Evolutionary conservation across 805 yeast species (phyloP), one percentile per base, ranked within the genome.

Genomic region (Kazachstania martiniae): DNA sequence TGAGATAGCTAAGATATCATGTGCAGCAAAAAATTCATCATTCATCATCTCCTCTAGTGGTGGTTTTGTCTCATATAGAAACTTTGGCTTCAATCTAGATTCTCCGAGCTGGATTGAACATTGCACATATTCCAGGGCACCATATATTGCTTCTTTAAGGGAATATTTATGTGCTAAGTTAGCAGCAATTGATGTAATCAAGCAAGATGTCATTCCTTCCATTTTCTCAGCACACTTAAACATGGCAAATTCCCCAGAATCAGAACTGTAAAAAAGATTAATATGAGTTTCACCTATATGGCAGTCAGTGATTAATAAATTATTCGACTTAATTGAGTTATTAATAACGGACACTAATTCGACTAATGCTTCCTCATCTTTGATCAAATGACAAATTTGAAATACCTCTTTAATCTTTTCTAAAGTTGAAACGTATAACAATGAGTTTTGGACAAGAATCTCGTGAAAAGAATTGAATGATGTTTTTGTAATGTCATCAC

Each of bases 151-250:
- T 3, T 62, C 63, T 3, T 44, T 40, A 7, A 82, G 46, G 0
- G 60, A 21, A 22, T 49, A 41, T 0, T 77, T 77, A 22, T 63
- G 63, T 3, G 94, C 87, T 17, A 84, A 43, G 43, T 80, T 73
- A 2, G 91, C 74, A 0, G 91, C 77, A 40, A 86, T 77, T 0
- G 94, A 68, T 1, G 94, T 76, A 0, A 93, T 74, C 31, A 86
- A 62, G 0, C 95, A 81, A 56, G 95, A 86, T 1, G 95, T 95
- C 3, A 95, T 83, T 9, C 95, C 95, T 53, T 86, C 95, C 1
- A 83, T 74, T 46, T 77, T 71, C 2, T 56, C 53, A 0, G 85
- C 62, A 13, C 78, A 75, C 32, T 61, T 64, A 47, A 65, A 75
- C 1, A 72, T 44, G 0, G 66, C 59, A 29, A 58, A 51, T 2